Percentiles rank a stretch among this genome's conserved stretches.
phyloP scores from a whole-genome alignment of 2,329 filamentous ascomycete species.

The Blastomyces gilchristii region DNA sequence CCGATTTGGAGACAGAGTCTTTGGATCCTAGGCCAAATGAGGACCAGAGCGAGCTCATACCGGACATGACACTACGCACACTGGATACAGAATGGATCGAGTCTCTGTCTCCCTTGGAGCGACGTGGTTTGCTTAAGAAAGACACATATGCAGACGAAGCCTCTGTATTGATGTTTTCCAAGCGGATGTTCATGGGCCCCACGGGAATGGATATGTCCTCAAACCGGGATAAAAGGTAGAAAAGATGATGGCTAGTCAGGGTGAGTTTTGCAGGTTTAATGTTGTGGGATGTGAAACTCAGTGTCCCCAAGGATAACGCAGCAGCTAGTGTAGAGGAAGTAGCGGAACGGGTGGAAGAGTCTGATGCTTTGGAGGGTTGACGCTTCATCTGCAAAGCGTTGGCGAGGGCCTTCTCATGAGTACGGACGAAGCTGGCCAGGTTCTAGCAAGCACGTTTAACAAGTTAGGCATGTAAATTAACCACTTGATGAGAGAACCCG shows the following conservation, averaged over 20 bases:
- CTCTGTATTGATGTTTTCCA: slow-evolving; percentile 89
- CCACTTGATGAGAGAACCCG: not conserved
- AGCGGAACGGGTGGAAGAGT: slow-evolving; percentile 56
- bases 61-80: slow-evolving; percentile 93
- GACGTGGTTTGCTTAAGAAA: slow-evolving; percentile 75
- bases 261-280: slow-evolving; percentile 86
- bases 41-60: slow-evolving; percentile 88
- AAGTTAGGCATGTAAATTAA: not conserved
- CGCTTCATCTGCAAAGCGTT: slow-evolving; percentile 85
- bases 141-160: slow-evolving; percentile 85
- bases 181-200: slow-evolving; percentile 87
- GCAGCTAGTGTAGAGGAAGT: slow-evolving; percentile 64
- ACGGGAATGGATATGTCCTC: slow-evolving; percentile 85
- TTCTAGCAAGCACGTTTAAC: slow-evolving; percentile 47
- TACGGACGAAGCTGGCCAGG: slow-evolving; percentile 89
- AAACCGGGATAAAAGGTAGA: slow-evolving; percentile 90
- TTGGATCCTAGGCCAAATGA: slow-evolving; percentile 73
- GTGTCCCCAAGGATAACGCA: slow-evolving; percentile 73
- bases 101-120: slow-evolving; percentile 71
- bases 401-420: slow-evolving; percentile 91
- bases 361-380: slow-evolving; percentile 56
- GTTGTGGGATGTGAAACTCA: slow-evolving; percentile 74
- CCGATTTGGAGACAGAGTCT: slow-evolving; percentile 69
- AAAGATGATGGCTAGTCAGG: slow-evolving; percentile 89
- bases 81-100: slow-evolving; percentile 95